These are phyloP conservation scores for Tulasnella sp. DNA, from an alignment of 768 basidiomycete species.

Conservation along the genomic window DNA sequence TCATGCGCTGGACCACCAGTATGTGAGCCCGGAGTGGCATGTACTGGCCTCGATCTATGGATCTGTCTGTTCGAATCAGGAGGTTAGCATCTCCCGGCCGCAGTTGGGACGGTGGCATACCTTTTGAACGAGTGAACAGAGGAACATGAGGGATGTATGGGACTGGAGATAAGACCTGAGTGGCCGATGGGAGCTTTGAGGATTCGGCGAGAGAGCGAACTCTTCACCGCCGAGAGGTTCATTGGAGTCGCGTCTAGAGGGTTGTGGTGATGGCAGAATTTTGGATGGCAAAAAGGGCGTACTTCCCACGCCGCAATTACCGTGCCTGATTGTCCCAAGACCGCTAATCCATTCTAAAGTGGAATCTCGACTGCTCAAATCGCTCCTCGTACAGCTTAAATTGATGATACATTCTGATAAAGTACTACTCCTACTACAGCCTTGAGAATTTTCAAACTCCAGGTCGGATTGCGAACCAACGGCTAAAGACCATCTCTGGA, in stretches of 20 bases:
- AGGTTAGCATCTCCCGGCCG: background rate
- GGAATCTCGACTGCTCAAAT: too few relatives aligned
- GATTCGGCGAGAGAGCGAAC: background rate
- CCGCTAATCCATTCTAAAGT: too few relatives aligned
- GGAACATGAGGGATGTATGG: background rate
- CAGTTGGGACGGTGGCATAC: background rate
- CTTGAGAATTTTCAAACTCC: background rate
- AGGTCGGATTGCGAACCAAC: conserved; percentile 16
- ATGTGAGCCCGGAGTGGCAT: background rate
- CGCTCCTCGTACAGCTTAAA: too few relatives aligned
- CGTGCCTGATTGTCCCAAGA: too few relatives aligned
- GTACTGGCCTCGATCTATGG: background rate
- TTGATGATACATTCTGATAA: background rate
- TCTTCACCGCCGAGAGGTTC: background rate
- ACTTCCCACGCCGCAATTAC: background rate
- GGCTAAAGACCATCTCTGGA: conserved; percentile 14
- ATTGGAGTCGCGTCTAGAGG: background rate
- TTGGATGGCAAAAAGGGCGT: background rate
- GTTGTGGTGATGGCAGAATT: background rate
- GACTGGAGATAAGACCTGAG: background rate
- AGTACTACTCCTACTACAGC: background rate
- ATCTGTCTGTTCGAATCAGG: background rate
- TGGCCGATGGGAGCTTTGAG: background rate
- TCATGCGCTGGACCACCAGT: background rate
- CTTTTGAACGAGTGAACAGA: background rate